Conservation (phyloP, 768 basidiomycete genomes). For the Russula emetica region DNA sequence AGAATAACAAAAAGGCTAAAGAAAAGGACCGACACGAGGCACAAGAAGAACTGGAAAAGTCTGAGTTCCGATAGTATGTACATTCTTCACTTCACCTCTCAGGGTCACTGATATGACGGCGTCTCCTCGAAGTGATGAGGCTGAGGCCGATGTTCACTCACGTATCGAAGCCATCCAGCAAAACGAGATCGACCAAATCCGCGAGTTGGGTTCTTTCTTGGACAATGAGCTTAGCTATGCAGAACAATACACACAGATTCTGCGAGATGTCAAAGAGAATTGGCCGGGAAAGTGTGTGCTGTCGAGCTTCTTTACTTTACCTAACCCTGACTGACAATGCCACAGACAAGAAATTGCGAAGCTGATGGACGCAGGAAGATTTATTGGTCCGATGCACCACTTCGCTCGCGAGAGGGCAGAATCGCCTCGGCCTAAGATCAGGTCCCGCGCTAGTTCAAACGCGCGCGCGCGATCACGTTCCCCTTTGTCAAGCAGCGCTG, state of each 20-base stretch:
- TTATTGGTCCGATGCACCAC: conserved; percentile 24
- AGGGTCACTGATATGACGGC: conserved; percentile 3
- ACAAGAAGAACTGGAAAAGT: conserved; percentile 73
- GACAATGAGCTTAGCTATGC: conserved; percentile 73
- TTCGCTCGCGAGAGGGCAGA: conserved; percentile 20
- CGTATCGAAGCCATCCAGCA: conserved; percentile 79
- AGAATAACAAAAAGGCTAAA: conserved; percentile 75
- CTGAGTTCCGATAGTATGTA: conserved; percentile 52
- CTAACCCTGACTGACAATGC: background rate
- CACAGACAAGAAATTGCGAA: conserved; percentile 18
- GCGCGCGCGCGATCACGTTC: conserved; percentile 16
- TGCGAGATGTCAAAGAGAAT: conserved; percentile 60
- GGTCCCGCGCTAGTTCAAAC: conserved; percentile 20
- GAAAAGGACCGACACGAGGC: conserved; percentile 68
- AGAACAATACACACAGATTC: conserved; percentile 64
- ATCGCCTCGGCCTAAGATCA: conserved; percentile 15
- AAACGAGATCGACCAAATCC: conserved; percentile 66
- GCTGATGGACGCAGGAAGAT: conserved; percentile 19
- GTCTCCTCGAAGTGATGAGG: conserved; percentile 62
- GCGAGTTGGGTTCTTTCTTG: conserved; percentile 65
- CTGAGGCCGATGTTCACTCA: conserved; percentile 74
- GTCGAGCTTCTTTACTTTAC: background rate
- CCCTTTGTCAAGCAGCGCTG: conserved; percentile 2
- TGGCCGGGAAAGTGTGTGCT: conserved; percentile 62
- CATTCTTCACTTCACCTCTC: conserved; percentile 18